A percentile compares a stretch with the other conserved stretches of the same genome.
These are phyloP conservation scores for Neoconidiobolus thromboides DNA, from an alignment of 371 early-diverging fungal genomes.

Conservation along the genomic window DNA sequence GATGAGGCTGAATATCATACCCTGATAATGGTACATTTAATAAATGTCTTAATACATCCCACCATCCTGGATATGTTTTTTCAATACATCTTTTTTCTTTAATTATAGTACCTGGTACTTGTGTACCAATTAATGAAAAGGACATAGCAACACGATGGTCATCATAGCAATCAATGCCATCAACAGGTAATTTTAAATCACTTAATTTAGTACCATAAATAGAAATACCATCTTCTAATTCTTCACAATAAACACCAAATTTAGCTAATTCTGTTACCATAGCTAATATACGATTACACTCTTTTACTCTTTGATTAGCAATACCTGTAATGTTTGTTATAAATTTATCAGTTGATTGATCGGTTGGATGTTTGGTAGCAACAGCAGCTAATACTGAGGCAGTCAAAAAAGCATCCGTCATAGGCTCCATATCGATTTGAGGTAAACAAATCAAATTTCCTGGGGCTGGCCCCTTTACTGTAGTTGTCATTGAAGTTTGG, in stretches of 20 bases:
- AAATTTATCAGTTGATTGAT: not conserved
- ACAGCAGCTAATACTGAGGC: slow-evolving; percentile 86
- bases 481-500: slow-evolving; percentile 72
- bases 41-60: slow-evolving; percentile 71
- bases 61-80: slow-evolving; percentile 97
- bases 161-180: slow-evolving; percentile 79
- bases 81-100: slow-evolving; percentile 90
- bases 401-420: slow-evolving; percentile 97
- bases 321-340: slow-evolving; percentile 81
- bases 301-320: slow-evolving; percentile 95
- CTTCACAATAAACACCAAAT: slow-evolving; percentile 69
- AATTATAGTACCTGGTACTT: slow-evolving; percentile 53
- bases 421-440: slow-evolving; percentile 86
- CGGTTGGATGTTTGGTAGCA: slow-evolving; percentile 19
- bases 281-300: slow-evolving; percentile 91
- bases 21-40: slow-evolving; percentile 56
- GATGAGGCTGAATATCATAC: slow-evolving; percentile 33
- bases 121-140: slow-evolving; percentile 67
- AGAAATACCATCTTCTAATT: slow-evolving; percentile 79
- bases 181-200: slow-evolving; percentile 30
- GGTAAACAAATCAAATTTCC: slow-evolving; percentile 52
- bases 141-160: slow-evolving; percentile 97
- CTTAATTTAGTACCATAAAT: slow-evolving; percentile 48
- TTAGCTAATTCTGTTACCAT: slow-evolving; percentile 83
- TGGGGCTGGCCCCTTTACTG: slow-evolving; percentile 71